Base-by-base conservation (phyloP, 2,329 filamentous ascomycete genomes). In the Aspergillus novofumigatus region DNA sequence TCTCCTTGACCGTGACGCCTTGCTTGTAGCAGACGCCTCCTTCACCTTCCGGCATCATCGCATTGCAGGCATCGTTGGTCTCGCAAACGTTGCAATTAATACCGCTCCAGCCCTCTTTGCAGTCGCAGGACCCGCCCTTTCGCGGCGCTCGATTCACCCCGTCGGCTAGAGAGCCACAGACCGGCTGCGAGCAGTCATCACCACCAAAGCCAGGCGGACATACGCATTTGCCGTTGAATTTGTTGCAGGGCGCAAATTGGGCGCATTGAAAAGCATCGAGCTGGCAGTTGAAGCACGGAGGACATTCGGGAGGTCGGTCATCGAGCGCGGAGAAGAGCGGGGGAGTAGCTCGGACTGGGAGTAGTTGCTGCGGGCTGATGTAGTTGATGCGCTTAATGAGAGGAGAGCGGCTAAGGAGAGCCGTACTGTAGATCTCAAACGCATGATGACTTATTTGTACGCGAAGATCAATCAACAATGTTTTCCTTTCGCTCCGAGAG, bases 21-120 rank as follows among this genome's bases (percentile, higher is more conserved):
- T 93, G 88, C 69, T 90, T 88, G 72, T 97, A 97, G 78, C 94
- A 99, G 10, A 96, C 87, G 32, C 92, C 94, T 49, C 88, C 91
- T 59, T 91, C 84, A 3, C 84, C 84, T 14, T 88, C 86, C 3
- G 91, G 90, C 87, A 96, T 96, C 75, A 99, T 80, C 35, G 90
- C 87, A 71, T 94, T 86, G 70, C 94, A 99, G 17, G 90, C 92
- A 64, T 88, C 80, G 72, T 97, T 83, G 3, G 86, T 86, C 59
- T 88, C 86, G 76, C 94, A 99, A 56, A 99, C 91, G 68, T 94
- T 99, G 84, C 94, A 99, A 80, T 99, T 99, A 77, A 99, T 93
- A 62, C 94, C 94, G 44, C 85, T 85, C 94, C 94, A 99, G 55
- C 94, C 94, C 41, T 96, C 90, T 69, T 92, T 89, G 74, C 94